Conservation (phyloP, 2,329 filamentous ascomycete genomes). For the Ascochyta fabae region DNA sequence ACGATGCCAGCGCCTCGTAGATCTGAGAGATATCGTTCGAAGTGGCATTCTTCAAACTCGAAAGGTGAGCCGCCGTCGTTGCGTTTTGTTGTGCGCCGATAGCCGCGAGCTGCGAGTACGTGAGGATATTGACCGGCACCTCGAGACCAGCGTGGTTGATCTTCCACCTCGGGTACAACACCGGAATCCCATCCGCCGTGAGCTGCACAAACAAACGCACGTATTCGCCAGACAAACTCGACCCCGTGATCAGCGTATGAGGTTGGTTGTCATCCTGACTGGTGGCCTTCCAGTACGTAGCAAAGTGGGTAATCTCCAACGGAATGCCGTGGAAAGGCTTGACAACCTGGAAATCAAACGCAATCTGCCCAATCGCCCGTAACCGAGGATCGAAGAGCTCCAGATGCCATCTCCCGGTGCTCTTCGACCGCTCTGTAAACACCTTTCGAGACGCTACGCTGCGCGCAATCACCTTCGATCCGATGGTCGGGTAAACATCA, state of each 20-base stretch:
- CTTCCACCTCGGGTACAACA: conserved; percentile 87
- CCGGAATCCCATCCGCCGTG: conserved; percentile 83
- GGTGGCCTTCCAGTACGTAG: conserved; percentile 99
- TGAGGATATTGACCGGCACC: conserved; percentile 80
- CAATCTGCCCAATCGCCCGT: conserved; percentile 89
- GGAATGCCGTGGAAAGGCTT: conserved; percentile 93
- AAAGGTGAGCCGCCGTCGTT: conserved; percentile 29
- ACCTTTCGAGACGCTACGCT: conserved; percentile 88
- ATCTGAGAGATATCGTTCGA: conserved; percentile 60
- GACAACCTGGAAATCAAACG: conserved; percentile 93
- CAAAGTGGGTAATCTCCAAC: conserved; percentile 95
- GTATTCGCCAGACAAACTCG: conserved; percentile 94
- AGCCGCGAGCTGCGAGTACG: conserved; percentile 71
- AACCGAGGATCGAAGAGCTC: conserved; percentile 92
- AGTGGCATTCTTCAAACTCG: conserved; percentile 34
- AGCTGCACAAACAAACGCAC: conserved; percentile 90
- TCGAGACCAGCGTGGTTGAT: conserved; percentile 77
- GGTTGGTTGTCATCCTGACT: conserved; percentile 87
- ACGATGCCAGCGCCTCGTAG: conserved; percentile 74
- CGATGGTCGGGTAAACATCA: conserved; percentile 96
- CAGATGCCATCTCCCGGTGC: conserved; percentile 79
- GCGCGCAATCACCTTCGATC: conserved; percentile 95
- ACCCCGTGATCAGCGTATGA: conserved; percentile 89
- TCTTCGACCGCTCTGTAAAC: conserved; percentile 77
- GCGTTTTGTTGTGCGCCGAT: conserved; percentile 48